Conservation (phyloP, 768 basidiomycete species). For the Collybiopsis luxurians region DNA sequence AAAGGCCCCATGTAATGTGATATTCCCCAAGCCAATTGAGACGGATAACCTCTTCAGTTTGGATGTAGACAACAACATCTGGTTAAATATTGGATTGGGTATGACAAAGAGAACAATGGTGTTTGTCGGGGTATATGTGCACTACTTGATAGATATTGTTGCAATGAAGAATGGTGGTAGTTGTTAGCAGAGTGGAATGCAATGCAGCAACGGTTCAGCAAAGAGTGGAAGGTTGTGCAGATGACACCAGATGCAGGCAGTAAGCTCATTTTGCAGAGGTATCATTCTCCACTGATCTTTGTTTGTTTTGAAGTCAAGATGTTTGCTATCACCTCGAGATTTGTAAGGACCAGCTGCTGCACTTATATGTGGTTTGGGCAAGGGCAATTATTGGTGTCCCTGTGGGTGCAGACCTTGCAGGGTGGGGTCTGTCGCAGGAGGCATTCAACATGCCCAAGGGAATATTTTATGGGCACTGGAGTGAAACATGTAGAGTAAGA, state of each 20-base stretch:
- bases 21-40: constrained; percentile 16
- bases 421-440: neutral
- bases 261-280: neutral
- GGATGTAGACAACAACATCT: constrained; percentile 28
- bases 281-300: neutral
- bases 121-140: constrained; percentile 15
- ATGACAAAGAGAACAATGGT: constrained; percentile 17
- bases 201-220: constrained; percentile 16
- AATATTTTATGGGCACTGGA: neutral
- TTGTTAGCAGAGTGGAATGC: constrained; percentile 5
- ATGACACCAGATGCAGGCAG: neutral
- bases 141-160: constrained; percentile 14
- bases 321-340: neutral
- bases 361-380: neutral
- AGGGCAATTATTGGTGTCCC: neutral
- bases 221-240: constrained; percentile 13
- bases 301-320: neutral
- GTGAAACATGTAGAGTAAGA: neutral
- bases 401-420: neutral
- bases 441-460: neutral
- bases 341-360: neutral
- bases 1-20: constrained; percentile 14
- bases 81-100: constrained; percentile 24
- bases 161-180: constrained; percentile 12
- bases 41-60: constrained; percentile 19